A percentile compares a stretch with the other conserved stretches of the same genome.
phyloP scores from a whole-genome alignment of 129 eudicot species.

The Deinandra increscens region DNA sequence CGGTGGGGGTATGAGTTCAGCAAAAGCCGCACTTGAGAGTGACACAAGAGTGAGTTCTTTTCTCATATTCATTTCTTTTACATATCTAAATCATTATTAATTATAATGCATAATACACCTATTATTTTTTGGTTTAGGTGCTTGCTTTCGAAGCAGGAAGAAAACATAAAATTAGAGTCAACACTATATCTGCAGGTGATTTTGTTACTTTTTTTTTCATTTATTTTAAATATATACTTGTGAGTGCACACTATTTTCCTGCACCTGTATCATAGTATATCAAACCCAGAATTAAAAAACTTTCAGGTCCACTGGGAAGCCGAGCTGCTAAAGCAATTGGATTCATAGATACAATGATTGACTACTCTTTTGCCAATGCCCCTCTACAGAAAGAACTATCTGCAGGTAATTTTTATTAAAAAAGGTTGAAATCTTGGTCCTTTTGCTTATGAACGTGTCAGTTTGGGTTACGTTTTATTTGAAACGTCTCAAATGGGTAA shows the following conservation, averaged over 20 bases:
- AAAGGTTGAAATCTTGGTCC: background rate
- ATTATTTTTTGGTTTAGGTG: slow-evolving; percentile 45
- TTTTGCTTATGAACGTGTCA: background rate
- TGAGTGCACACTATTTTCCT: background rate
- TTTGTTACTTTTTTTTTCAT: slow-evolving; percentile 6
- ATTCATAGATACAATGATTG: slow-evolving; percentile 89
- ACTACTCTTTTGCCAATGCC: slow-evolving; percentile 71
- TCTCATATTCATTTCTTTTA: slow-evolving; percentile 1
- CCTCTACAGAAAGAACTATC: slow-evolving; percentile 80
- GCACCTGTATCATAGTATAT: slow-evolving; percentile 2
- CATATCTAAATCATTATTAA: background rate
- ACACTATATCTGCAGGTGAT: slow-evolving; percentile 95
- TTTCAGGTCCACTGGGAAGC: slow-evolving; percentile 79
- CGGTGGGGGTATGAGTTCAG: slow-evolving; percentile 99
- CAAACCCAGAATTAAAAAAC: background rate
- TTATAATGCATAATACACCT: background rate
- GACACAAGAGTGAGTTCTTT: slow-evolving; percentile 65
- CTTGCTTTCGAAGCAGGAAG: slow-evolving; percentile 98
- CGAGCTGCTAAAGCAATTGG: slow-evolving; percentile 98
- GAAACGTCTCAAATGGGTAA: background rate
- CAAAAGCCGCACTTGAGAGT: slow-evolving; percentile 96
- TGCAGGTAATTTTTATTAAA: slow-evolving; percentile 47
- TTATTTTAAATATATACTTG: background rate
- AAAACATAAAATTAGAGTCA: slow-evolving; percentile 80
- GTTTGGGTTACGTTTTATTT: background rate